These are phyloP conservation scores for sunflower (Helianthus annuus) DNA, from an alignment of 129 eudicot species.

Conservation along the genomic window DNA sequence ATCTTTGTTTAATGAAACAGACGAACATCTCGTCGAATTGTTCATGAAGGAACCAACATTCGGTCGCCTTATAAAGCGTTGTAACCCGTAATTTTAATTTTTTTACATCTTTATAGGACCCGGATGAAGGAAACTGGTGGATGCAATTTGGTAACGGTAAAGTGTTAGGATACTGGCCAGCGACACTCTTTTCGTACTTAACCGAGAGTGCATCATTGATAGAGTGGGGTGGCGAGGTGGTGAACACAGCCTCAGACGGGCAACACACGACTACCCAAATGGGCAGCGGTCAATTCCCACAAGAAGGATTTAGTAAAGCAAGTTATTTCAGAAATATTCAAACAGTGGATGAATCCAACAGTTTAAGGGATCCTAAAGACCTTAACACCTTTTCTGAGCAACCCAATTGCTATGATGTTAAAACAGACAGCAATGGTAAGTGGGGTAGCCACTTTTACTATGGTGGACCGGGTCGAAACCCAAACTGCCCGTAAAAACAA, in stretches of 20 bases:
- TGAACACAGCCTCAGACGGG: constrained; percentile 72
- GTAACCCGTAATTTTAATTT: not conserved
- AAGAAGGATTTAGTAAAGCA: constrained; percentile 70
- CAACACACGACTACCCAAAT: constrained; percentile 82
- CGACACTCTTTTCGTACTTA: constrained; percentile 57
- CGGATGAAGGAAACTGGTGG: constrained; percentile 90
- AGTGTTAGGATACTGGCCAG: constrained; percentile 88
- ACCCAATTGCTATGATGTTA: constrained; percentile 62
- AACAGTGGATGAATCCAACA: constrained; percentile 67
- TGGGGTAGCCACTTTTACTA: constrained; percentile 82
- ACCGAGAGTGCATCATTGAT: constrained; percentile 64
- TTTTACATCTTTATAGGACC: constrained; percentile 50
- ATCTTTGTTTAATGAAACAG: too few species aligned
- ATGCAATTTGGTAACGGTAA: constrained; percentile 78
- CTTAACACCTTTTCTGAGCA: constrained; percentile 68
- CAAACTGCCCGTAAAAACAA: constrained; percentile 47
- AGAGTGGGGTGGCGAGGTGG: constrained; percentile 95
- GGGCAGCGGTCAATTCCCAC: constrained; percentile 93
- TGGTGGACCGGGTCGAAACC: constrained; percentile 88
- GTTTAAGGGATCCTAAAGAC: constrained; percentile 55
- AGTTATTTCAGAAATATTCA: constrained; percentile 71
- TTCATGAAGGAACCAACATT: too few species aligned
- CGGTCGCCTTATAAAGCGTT: too few species aligned
- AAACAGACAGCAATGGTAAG: constrained; percentile 46
- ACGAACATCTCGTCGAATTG: too few species aligned